phyloP scores from a whole-genome alignment of 345 rosid genomes.

The Cardamine occulta region DNA sequence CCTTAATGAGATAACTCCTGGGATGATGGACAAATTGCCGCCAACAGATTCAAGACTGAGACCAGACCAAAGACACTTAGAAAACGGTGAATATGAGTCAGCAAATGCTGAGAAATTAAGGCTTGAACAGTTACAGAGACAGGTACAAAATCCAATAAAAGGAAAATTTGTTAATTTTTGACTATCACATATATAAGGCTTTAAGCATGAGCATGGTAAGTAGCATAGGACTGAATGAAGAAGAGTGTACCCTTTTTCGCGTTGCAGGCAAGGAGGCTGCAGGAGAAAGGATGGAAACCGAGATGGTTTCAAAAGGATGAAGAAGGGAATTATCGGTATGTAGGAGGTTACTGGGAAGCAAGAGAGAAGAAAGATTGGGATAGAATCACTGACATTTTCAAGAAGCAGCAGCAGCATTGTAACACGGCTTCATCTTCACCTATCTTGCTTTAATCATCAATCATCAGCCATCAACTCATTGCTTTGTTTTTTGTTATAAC shows the following conservation, averaged over 20 bases:
- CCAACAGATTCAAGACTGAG: constrained; percentile 98
- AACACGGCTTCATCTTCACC: constrained; percentile 44
- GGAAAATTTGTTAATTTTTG: neutral
- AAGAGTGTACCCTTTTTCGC: constrained; percentile 13
- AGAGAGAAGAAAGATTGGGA: constrained; percentile 75
- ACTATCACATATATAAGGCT: neutral
- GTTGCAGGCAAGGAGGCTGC: constrained; percentile 88
- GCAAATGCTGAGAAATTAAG: constrained; percentile 95
- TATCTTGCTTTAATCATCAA: constrained; percentile 14
- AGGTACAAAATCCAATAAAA: constrained; percentile 51
- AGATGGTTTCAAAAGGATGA: constrained; percentile 88
- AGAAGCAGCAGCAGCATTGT: constrained; percentile 49
- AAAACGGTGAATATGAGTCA: constrained; percentile 92
- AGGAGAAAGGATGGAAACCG: constrained; percentile 99
- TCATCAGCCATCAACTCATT: constrained; percentile 9
- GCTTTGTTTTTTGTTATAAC: neutral
- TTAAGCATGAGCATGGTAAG: constrained; percentile 8
- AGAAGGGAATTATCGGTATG: constrained; percentile 82
- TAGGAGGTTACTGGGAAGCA: constrained; percentile 95
- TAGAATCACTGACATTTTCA: constrained; percentile 74
- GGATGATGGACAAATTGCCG: constrained; percentile 76
- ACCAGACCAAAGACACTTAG: constrained; percentile 94
- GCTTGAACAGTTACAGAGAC: constrained; percentile 96
- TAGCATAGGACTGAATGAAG: constrained; percentile 16
- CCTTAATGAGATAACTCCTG: constrained; percentile 83